Conservation (phyloP, 805 yeast genomes). For the Saccharomycopsis amapae region DNA sequence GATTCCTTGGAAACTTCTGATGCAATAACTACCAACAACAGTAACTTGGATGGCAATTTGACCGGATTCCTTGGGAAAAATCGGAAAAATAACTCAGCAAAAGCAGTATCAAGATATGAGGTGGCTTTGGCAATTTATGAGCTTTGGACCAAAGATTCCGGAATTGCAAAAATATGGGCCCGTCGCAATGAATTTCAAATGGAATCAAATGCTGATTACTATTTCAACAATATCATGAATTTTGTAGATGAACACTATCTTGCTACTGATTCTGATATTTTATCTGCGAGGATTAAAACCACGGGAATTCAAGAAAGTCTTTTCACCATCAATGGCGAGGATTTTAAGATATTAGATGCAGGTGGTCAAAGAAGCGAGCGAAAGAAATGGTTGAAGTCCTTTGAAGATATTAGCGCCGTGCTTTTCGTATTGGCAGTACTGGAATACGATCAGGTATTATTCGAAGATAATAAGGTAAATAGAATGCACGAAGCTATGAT, state of each 20-base stretch:
- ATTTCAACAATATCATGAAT: constrained; percentile 63
- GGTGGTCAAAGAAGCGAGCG: constrained; percentile 97
- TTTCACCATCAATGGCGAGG: constrained; percentile 59
- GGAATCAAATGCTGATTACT: constrained; percentile 76
- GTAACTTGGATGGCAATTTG: constrained; percentile 1
- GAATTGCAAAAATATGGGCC: constrained; percentile 50
- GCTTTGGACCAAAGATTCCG: constrained; percentile 67
- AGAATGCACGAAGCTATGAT: constrained; percentile 86
- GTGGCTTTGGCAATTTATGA: constrained; percentile 64
- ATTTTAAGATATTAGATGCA: constrained; percentile 81
- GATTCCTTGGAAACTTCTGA: not conserved
- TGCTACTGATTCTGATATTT: constrained; percentile 76
- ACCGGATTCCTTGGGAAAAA: constrained; percentile 12
- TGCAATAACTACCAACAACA: not conserved
- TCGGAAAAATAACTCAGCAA: constrained; percentile 4
- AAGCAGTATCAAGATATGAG: constrained; percentile 33
- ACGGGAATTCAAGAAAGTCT: constrained; percentile 89
- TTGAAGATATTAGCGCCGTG: constrained; percentile 83
- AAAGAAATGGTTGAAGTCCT: constrained; percentile 92
- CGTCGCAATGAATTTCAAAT: constrained; percentile 75
- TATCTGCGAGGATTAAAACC: constrained; percentile 88
- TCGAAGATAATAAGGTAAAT: constrained; percentile 84
- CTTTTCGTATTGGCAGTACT: constrained; percentile 82
- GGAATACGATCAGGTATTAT: constrained; percentile 87
- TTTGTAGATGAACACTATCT: constrained; percentile 58